phyloP scores from a whole-genome alignment of 169 alveolate species.

The Cryptosporidium ubiquitum region DNA sequence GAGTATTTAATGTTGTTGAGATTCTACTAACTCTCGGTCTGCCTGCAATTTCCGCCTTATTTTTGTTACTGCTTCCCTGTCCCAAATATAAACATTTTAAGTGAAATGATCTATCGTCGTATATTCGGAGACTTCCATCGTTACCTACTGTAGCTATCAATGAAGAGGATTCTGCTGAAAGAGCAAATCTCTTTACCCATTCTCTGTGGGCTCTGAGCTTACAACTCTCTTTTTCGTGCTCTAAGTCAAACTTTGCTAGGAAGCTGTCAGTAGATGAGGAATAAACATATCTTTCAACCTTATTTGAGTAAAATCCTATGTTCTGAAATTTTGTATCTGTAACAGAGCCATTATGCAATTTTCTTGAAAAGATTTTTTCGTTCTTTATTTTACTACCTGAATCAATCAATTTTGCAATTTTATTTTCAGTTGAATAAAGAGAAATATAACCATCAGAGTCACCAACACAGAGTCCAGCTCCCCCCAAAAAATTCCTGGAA shows the following conservation, averaged over 20 bases:
- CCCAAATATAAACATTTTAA: background rate
- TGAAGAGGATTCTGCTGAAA: constrained; percentile 26
- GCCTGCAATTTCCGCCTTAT: too few species aligned
- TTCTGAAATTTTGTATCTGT: constrained; percentile 56
- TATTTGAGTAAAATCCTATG: background rate
- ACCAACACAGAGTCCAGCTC: constrained; percentile 46
- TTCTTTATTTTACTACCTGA: background rate
- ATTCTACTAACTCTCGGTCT: background rate
- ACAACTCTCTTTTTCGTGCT: constrained; percentile 46
- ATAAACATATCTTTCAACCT: constrained; percentile 33
- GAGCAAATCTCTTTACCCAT: constrained; percentile 54
- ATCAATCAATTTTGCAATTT: background rate
- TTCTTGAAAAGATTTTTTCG: constrained; percentile 17
- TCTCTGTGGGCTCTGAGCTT: constrained; percentile 58
- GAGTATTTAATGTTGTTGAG: background rate
- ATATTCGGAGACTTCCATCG: constrained; percentile 46
- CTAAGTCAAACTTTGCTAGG: constrained; percentile 42
- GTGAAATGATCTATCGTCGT: constrained; percentile 32
- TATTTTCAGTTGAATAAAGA: constrained; percentile 6
- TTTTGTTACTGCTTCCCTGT: background rate
- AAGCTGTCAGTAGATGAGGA: constrained; percentile 67
- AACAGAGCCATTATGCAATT: constrained; percentile 26
- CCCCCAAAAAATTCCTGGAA: constrained; percentile 38
- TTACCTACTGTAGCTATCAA: constrained; percentile 67
- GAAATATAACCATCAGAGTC: constrained; percentile 46